phyloP scores from a whole-genome alignment of 495 filamentous ascomycete genomes.

The Cladorrhinum samala region DNA sequence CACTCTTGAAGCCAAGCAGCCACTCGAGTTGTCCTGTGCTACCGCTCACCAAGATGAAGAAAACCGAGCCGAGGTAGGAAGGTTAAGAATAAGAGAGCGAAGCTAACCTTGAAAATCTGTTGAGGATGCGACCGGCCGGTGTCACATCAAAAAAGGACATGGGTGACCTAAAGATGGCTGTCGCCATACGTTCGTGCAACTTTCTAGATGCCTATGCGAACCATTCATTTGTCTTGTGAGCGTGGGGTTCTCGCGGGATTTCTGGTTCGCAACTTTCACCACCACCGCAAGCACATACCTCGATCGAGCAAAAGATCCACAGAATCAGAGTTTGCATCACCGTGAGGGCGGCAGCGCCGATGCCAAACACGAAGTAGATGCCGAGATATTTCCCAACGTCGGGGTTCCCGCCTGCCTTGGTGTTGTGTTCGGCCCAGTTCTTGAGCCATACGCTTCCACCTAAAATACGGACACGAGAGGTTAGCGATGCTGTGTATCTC shows the following conservation, averaged over 20 bases:
- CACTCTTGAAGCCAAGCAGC: constrained; percentile 12
- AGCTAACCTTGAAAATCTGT: constrained; percentile 83
- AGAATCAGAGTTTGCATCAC: constrained; percentile 91
- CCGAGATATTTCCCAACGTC: constrained; percentile 85
- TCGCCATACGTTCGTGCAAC: constrained; percentile 96
- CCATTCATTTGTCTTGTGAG: constrained; percentile 13
- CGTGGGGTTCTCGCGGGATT: not conserved
- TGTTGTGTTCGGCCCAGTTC: constrained; percentile 78
- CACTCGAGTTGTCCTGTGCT: constrained; percentile 15
- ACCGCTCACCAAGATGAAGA: constrained; percentile 6
- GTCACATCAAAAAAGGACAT: constrained; percentile 99
- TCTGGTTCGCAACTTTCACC: constrained; percentile 1
- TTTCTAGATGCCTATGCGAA: constrained; percentile 72
- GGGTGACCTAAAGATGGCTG: constrained; percentile 92
- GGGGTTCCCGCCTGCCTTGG: constrained; percentile 57
- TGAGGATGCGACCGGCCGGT: constrained; percentile 92
- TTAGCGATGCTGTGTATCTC: too few species aligned
- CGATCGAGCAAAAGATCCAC: constrained; percentile 99
- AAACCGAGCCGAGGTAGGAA: not conserved
- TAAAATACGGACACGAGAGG: constrained; percentile 9
- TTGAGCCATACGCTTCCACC: constrained; percentile 88
- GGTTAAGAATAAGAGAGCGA: not conserved
- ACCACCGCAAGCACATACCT: constrained; percentile 47
- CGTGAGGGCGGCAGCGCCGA: constrained; percentile 80
- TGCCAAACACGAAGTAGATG: constrained; percentile 87